These are phyloP conservation scores for Lindgomyces ingoldianus DNA, from an alignment of 495 filamentous ascomycete species.

Conservation along the genomic window DNA sequence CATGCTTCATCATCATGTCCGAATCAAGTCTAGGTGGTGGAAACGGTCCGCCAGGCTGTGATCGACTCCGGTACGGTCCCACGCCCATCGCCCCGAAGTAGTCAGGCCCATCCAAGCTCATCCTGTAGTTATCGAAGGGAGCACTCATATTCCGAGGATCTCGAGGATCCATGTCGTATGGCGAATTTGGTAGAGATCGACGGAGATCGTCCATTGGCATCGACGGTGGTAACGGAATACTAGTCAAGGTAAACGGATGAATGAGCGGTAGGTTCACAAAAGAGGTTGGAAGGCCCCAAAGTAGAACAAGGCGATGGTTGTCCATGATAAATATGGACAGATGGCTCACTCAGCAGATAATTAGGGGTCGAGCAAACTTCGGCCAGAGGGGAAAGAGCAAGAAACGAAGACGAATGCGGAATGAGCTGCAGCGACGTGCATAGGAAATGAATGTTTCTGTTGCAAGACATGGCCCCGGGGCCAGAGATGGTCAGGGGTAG, in stretches of 20 bases:
- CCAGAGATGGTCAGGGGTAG: too few species aligned
- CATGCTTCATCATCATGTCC: slow-evolving; percentile 21
- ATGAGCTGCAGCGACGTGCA: neutral
- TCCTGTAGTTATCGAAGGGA: slow-evolving; percentile 19
- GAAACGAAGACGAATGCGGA: too few species aligned
- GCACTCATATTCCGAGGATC: slow-evolving; percentile 25
- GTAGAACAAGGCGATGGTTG: too few species aligned
- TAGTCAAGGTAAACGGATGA: slow-evolving; percentile 10
- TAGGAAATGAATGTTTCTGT: neutral
- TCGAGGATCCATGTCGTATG: slow-evolving; percentile 33
- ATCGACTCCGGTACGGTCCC: slow-evolving; percentile 8
- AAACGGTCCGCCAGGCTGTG: slow-evolving; percentile 5
- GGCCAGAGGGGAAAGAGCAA: too few species aligned
- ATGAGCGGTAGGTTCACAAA: neutral
- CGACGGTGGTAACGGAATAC: slow-evolving; percentile 14
- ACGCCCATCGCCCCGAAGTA: slow-evolving; percentile 28
- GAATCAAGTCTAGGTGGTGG: slow-evolving; percentile 24
- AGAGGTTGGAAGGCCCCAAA: slow-evolving; percentile 5
- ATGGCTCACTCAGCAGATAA: neutral
- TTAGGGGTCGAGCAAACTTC: neutral
- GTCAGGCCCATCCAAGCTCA: slow-evolving; percentile 28
- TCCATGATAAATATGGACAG: slow-evolving; percentile 1
- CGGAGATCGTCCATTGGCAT: slow-evolving; percentile 21
- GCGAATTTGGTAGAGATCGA: slow-evolving; percentile 14
- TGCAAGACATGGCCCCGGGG: neutral